phyloP scores from a whole-genome alignment of 306 rosid species.

The Myrica gale region DNA sequence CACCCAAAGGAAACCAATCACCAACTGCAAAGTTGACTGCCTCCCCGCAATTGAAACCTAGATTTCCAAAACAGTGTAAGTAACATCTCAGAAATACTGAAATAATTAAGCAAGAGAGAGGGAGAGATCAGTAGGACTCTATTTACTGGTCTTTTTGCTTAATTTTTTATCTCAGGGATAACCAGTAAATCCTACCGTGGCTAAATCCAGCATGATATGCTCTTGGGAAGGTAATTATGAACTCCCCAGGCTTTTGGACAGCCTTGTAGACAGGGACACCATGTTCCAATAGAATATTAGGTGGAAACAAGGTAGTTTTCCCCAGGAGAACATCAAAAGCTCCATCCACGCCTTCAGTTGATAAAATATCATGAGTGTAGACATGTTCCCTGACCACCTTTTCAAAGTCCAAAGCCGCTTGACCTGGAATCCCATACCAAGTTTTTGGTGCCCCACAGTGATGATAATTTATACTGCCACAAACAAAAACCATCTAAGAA shows the following conservation, averaged over 20 bases:
- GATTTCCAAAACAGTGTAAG: constrained; percentile 12
- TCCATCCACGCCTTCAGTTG: constrained; percentile 84
- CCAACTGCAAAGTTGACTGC: constrained; percentile 97
- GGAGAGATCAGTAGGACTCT: constrained; percentile 2
- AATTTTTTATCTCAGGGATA: neutral
- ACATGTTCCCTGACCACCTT: constrained; percentile 82
- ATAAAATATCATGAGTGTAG: constrained; percentile 72
- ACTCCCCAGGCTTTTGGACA: constrained; percentile 96
- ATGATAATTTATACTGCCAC: constrained; percentile 87
- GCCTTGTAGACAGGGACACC: constrained; percentile 88
- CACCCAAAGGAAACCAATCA: constrained; percentile 95
- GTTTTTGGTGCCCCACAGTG: constrained; percentile 99
- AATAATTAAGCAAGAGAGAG: constrained; percentile 10
- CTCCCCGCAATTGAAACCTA: constrained; percentile 98
- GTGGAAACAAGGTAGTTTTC: constrained; percentile 94
- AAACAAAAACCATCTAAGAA: constrained; percentile 23
- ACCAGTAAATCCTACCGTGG: constrained; percentile 58
- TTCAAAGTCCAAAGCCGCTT: constrained; percentile 85
- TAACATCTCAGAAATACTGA: neutral
- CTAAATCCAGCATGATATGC: constrained; percentile 97
- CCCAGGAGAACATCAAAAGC: constrained; percentile 91
- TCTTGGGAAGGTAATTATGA: constrained; percentile 83
- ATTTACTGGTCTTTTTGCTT: constrained; percentile 1
- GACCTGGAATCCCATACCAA: constrained; percentile 96
- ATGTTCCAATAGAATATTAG: constrained; percentile 77